These are phyloP conservation scores for Phytopythium aichiense DNA, from an alignment of 352 stramenopile species.

Conservation along the genomic window DNA sequence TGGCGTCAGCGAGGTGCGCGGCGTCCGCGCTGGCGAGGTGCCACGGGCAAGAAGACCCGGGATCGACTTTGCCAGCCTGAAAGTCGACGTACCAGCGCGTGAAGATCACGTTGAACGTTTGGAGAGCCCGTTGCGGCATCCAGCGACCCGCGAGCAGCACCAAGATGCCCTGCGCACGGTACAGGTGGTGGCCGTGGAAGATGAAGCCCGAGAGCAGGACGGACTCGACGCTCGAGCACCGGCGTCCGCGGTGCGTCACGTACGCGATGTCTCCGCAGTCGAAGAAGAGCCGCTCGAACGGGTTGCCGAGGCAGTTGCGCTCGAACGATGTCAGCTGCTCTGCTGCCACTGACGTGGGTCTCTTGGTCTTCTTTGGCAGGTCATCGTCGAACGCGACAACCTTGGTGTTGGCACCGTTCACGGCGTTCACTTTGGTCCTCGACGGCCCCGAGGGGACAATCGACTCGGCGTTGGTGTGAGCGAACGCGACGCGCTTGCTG, in stretches of 20 bases:
- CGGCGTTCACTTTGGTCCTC: not conserved
- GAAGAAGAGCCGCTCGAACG: slow-evolving; percentile 14
- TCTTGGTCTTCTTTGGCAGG: not conserved
- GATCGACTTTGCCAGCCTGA: not conserved
- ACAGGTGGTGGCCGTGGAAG: slow-evolving; percentile 17
- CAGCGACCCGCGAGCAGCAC: slow-evolving; percentile 14
- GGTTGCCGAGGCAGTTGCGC: slow-evolving; percentile 14
- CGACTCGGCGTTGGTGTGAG: not conserved
- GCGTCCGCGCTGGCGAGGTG: slow-evolving; percentile 12
- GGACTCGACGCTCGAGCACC: slow-evolving; percentile 12
- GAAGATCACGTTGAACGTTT: slow-evolving; percentile 23
- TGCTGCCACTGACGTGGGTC: not conserved
- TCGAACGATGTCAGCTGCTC: slow-evolving; percentile 14
- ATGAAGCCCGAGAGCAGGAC: slow-evolving; percentile 14
- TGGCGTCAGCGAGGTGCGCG: not conserved
- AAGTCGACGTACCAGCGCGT: slow-evolving; percentile 16
- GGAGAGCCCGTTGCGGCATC: slow-evolving; percentile 13
- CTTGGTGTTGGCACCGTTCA: not conserved
- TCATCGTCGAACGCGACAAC: not conserved
- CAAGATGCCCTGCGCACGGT: slow-evolving; percentile 12
- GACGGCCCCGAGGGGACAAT: not conserved
- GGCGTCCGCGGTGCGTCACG: slow-evolving; percentile 4
- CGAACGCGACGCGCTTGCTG: not conserved
- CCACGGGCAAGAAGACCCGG: slow-evolving; percentile 18
- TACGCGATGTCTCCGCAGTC: slow-evolving; percentile 21